A percentile compares a stretch with the other conserved stretches of the same genome.
Conservation (phyloP, 192 early-diverging fungal genomes). For the Coemansia erecta region DNA sequence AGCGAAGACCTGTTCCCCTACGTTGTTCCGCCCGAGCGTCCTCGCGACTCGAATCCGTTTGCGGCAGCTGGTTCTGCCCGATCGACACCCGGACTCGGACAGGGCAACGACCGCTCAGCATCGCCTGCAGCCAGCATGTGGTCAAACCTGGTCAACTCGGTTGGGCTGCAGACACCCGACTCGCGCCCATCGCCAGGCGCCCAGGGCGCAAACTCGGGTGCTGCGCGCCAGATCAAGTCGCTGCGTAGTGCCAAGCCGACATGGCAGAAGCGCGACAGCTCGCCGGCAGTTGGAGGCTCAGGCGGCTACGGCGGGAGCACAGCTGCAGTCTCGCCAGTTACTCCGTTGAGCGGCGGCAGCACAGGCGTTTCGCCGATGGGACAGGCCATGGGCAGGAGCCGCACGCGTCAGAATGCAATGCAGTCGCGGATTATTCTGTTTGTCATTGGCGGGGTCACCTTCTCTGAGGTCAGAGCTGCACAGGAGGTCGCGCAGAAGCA, state of each 20-base stretch:
- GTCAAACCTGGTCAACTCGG: slow-evolving; percentile 43
- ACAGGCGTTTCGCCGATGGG: slow-evolving; percentile 11
- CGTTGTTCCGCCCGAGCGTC: slow-evolving; percentile 50
- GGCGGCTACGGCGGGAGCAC: slow-evolving; percentile 5
- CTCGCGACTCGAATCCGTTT: slow-evolving; percentile 20
- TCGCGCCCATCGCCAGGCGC: slow-evolving; percentile 24
- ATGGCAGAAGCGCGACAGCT: slow-evolving; percentile 55
- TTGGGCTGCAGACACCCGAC: slow-evolving; percentile 31
- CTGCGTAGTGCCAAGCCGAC: slow-evolving; percentile 46
- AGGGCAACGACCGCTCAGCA: slow-evolving; percentile 21
- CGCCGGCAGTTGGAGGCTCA: slow-evolving; percentile 21
- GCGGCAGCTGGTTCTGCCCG: slow-evolving; percentile 20
- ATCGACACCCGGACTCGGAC: slow-evolving; percentile 16
- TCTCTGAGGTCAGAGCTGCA: slow-evolving; percentile 51
- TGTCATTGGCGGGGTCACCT: slow-evolving; percentile 51
- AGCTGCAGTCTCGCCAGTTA: slow-evolving; percentile 11
- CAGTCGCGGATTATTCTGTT: slow-evolving; percentile 45
- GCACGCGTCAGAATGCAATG: slow-evolving; percentile 11
- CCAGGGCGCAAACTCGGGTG: slow-evolving; percentile 14
- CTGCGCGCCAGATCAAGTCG: slow-evolving; percentile 42
- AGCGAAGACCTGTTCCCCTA: slow-evolving; percentile 54
- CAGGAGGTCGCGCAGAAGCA: slow-evolving; percentile 42
- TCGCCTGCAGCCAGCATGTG: slow-evolving; percentile 51
- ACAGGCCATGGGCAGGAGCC: neutral
- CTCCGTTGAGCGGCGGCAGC: neutral